Base-by-base conservation (phyloP, 2,329 filamentous ascomycete species). In the Phialocephala subalpina region DNA sequence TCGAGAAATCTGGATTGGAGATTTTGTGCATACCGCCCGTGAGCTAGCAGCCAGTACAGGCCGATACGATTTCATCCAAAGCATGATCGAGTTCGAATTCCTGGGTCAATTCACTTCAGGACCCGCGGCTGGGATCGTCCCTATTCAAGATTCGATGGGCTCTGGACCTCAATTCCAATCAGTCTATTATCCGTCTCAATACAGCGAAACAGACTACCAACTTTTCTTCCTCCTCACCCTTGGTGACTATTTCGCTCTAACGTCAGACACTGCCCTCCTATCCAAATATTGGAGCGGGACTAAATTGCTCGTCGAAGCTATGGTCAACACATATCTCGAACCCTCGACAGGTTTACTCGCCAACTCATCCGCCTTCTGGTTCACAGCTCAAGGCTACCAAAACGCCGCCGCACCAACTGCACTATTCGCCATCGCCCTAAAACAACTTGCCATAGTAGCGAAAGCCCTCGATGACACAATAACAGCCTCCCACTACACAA, bases 21-120 rank as follows among this genome's bases (percentile, higher is more conserved):
- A 82, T 65, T 81, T 81, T 62, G 78, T 78, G 38, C 79, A 82
- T 67, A 81, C 81, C 0, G 71, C 76, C 2, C 74, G 77, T 12
- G 74, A 80, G 25, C 69, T 81, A 11, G 73, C 71, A 0, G 71
- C 73, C 1, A 78, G 75, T 11, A 82, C 79, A 1, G 70, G 73
- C 11, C 74, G 77, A 2, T 73, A 67, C 18, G 79, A 81, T 27
- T 73, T 77, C n/a, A 68, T 79, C 3, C 57, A 73, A 0, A 79
- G 79, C 2, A 79, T 75, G 0, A 73, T 82, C 22, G 68, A 77
- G 6, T 75, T 73, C 18, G 63, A 76, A 2, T 68, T 81, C 1
- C 66, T 68, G 20, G 73, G 71, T 52, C 75, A 78, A 70, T 20
- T 67, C 18, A 42, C 45, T 6, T 58, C 57, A 7, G 66, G 59